A percentile compares a stretch with the other conserved stretches of the same genome.
These are phyloP conservation scores for Leavenworthia alabamica DNA, from an alignment of 345 rosid species.

Conservation along the genomic window DNA sequence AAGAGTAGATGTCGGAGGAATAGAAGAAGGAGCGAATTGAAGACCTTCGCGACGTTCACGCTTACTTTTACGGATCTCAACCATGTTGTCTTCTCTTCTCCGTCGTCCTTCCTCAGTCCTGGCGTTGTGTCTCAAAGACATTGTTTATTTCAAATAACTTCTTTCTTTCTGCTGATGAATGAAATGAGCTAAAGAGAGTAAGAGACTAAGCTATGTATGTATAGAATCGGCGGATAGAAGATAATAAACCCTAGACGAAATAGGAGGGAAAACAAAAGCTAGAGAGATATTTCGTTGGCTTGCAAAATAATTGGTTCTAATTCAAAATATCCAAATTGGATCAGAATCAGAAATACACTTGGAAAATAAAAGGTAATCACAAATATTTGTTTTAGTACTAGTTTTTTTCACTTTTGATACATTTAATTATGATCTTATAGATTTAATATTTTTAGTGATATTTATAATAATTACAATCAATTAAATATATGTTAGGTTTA, in stretches of 20 bases:
- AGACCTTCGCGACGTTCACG: conserved; percentile 83
- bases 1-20: conserved; percentile 37
- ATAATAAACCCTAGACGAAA: conserved; percentile 22
- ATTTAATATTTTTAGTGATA: too few species aligned
- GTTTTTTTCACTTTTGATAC: too few species aligned
- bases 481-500: too few species aligned
- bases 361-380: too few species aligned
- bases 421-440: too few species aligned
- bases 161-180: background rate
- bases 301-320: background rate
- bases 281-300: conserved; percentile 5
- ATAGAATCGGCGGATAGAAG: conserved; percentile 20
- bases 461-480: too few species aligned
- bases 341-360: too few species aligned
- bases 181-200: too few species aligned
- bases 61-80: conserved; percentile 84
- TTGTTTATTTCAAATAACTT: background rate
- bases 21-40: conserved; percentile 39
- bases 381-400: too few species aligned
- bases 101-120: conserved; percentile 83
- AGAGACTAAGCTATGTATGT: too few species aligned
- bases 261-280: conserved; percentile 16
- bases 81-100: conserved; percentile 86
- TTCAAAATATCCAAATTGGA: too few species aligned
- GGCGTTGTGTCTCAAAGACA: too few species aligned